Evolutionary conservation across 202 grass and related monocot species (phyloP), one percentile per base, ranked within the genome.

Genomic region (Eragrostis tef): DNA sequence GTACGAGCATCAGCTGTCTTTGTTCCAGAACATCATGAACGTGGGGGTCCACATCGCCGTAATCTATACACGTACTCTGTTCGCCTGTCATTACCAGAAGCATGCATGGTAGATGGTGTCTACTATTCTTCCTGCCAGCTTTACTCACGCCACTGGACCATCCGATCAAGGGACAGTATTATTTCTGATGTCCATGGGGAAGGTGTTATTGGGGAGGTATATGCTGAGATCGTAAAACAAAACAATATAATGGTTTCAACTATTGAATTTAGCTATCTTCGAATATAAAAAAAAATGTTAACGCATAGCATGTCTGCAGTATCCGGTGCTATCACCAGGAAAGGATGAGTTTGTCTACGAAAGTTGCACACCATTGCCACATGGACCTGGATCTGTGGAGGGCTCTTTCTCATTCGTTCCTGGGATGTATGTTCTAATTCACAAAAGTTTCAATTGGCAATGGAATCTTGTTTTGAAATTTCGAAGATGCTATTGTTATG

Each of bases 331-430:
- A 52, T 74, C 79, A 62, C 87, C 93, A 74, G 87, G 82, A 11
- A 39, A 68, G 83, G 89, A 90, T 71, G 96, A 99, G 84, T 99
- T 96, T 84, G 89, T 99, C 34, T 99, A 93, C 8, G 88, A 99
- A 73, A 99, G 96, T 79, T 93, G 92, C 83, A 70, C 83, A 9
- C 75, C 78, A 2, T 16, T 99, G 67, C 74, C 85, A 0, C 68
- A 31, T 59, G 72, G 51, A 53, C 86, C 85, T 69, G 96, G 96
- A 87, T 96, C 90, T 64, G 84, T 99, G 19, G 90, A 93, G 50
- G 96, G 96, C 14, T 96, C 96, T 29, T 89, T 99, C 57, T 86
- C 87, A 46, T 95, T 99, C 88, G 89, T 99, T 82, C 93, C 90
- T 81, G 93, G 96, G 54, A 99, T 84, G 96, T 99, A 95, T 63